Percentiles rank a stretch among this genome's conserved stretches.
These are phyloP conservation scores for Casaregolazyma lundiana DNA, from an alignment of 1,139 yeast genomes.

Conservation along the genomic window DNA sequence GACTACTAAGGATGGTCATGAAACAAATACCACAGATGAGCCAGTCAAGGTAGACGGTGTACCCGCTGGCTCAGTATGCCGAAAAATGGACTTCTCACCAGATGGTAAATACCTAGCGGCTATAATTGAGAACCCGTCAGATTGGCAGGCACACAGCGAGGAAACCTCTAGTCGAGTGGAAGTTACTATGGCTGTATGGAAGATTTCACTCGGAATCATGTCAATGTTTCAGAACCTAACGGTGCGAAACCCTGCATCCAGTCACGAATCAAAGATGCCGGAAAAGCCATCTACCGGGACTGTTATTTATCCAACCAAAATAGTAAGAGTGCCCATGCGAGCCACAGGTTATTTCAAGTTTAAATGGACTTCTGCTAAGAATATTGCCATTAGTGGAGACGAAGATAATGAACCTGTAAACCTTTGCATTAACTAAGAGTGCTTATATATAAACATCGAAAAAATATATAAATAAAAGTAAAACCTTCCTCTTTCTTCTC, in stretches of 20 bases:
- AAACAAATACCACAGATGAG: neutral
- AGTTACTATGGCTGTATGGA: conserved; percentile 15
- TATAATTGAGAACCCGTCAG: conserved; percentile 10
- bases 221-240: conserved; percentile 11
- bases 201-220: conserved; percentile 14
- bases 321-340: neutral
- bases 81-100: conserved; percentile 22
- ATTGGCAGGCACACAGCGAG: neutral
- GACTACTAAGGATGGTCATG: neutral
- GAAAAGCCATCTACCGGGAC: neutral
- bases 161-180: neutral
- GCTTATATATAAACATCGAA: neutral
- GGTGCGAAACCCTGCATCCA: neutral
- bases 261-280: conserved; percentile 1
- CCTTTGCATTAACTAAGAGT: conserved; percentile 3
- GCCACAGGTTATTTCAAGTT: conserved; percentile 9
- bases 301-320: conserved; percentile 2
- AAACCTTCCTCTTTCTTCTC: neutral
- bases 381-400: conserved; percentile 7
- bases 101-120: conserved; percentile 26
- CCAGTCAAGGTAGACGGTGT: conserved; percentile 1
- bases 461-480: conserved; percentile 31
- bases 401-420: conserved; percentile 2
- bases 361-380: conserved; percentile 7
- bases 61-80: conserved; percentile 10